Conservation (phyloP, 2,329 filamentous ascomycete species). For the Laburnicola sp. region DNA sequence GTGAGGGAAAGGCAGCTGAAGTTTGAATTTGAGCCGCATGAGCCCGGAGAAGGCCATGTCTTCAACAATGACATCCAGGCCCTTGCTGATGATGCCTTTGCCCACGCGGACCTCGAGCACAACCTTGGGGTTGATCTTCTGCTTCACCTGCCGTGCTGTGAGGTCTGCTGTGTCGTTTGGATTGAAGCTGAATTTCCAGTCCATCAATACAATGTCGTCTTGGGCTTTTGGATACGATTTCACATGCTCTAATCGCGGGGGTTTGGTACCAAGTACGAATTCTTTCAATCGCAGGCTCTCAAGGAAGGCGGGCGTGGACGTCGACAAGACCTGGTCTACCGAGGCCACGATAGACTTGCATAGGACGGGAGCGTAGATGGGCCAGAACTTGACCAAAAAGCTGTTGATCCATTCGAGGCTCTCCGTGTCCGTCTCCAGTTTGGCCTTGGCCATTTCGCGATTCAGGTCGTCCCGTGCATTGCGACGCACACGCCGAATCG, state of each 20-base stretch:
- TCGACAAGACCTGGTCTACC: constrained; percentile 94
- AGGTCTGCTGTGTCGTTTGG: constrained; percentile 92
- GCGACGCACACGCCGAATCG: constrained; percentile 85
- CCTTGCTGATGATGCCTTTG: constrained; percentile 96
- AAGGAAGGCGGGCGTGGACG: constrained; percentile 85
- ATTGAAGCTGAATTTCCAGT: constrained; percentile 99
- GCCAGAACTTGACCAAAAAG: constrained; percentile 98
- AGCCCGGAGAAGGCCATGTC: constrained; percentile 95
- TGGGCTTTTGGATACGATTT: constrained; percentile 97
- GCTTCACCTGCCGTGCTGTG: constrained; percentile 85
- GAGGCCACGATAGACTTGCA: constrained; percentile 90
- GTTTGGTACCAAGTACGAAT: constrained; percentile 92
- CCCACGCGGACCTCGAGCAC: constrained; percentile 93
- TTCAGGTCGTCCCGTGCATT: constrained; percentile 96
- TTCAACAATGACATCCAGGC: constrained; percentile 94
- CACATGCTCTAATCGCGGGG: constrained; percentile 93
- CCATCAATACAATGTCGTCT: constrained; percentile 96
- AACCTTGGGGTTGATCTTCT: constrained; percentile 96
- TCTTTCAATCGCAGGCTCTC: constrained; percentile 93
- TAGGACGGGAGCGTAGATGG: constrained; percentile 93
- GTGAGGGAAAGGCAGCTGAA: constrained; percentile 93
- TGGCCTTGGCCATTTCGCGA: constrained; percentile 83
- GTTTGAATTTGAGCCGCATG: constrained; percentile 97
- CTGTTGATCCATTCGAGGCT: constrained; percentile 99
- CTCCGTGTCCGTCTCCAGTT: constrained; percentile 86